Evolutionary conservation across 305 asterid genomes (phyloP).

Genomic region (Rubia balearica): DNA sequence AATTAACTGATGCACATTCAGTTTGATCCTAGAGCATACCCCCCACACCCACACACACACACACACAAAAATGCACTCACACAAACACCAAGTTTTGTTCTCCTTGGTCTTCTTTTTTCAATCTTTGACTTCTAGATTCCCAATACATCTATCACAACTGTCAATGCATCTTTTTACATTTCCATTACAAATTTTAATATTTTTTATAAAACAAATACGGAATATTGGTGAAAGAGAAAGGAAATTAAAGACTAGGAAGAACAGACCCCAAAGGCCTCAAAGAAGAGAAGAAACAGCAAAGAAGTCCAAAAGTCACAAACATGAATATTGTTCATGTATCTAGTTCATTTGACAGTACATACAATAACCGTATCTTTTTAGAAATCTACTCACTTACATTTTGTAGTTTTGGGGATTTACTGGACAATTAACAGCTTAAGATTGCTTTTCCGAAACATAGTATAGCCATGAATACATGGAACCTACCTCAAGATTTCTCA

Average conservation of each 20-base stretch:
- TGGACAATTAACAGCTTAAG: background rate
- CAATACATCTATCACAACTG: background rate
- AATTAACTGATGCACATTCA: background rate
- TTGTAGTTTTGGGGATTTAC: background rate
- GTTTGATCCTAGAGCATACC: no score
- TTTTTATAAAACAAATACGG: no score
- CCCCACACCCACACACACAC: no score
- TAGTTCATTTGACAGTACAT: no score
- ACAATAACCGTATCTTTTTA: background rate
- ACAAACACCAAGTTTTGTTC: no score
- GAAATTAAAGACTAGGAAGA: background rate
- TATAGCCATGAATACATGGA: background rate
- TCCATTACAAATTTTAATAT: no score
- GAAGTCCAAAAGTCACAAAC: background rate
- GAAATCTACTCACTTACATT: background rate
- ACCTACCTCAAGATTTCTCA: background rate
- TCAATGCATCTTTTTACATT: background rate
- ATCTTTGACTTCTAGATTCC: no score
- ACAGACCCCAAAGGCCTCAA: background rate
- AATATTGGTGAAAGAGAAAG: no score
- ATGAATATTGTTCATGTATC: background rate
- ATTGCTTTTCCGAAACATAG: background rate
- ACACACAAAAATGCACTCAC: no score
- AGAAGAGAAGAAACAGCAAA: background rate
- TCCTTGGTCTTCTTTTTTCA: no score